A percentile compares a stretch with the other conserved stretches of the same genome.
Evolutionary conservation across 768 basidiomycete genomes (phyloP).

Genomic region (Lentinula sp.): DNA sequence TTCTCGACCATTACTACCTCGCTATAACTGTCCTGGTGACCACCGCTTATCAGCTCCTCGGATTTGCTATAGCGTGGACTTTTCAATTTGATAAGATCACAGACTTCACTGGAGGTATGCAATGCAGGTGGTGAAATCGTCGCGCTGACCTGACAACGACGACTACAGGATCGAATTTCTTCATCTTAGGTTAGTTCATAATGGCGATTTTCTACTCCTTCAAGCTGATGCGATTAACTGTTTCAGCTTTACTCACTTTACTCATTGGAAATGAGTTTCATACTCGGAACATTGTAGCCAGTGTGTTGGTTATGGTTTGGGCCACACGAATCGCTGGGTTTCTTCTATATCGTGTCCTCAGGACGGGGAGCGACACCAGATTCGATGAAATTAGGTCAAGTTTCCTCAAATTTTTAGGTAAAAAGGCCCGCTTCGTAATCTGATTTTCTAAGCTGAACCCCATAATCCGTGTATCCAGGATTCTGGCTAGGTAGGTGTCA

Average conservation of each 20-base stretch:
- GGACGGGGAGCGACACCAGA: constrained; percentile 57
- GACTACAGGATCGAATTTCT: constrained; percentile 57
- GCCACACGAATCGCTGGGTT: constrained; percentile 56
- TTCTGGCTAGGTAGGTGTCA: constrained; percentile 47
- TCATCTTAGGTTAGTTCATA: constrained; percentile 42
- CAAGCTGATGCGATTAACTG: not conserved
- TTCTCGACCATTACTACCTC: constrained; percentile 31
- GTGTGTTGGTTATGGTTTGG: constrained; percentile 64
- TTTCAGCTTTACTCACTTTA: constrained; percentile 54
- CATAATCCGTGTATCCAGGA: constrained; percentile 17
- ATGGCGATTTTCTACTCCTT: not conserved
- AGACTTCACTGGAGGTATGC: constrained; percentile 54
- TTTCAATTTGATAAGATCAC: constrained; percentile 72
- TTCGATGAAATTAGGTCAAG: constrained; percentile 63
- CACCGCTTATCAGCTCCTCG: constrained; percentile 45
- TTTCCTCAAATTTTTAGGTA: constrained; percentile 61
- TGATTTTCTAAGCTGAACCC: not conserved
- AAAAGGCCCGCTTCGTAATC: constrained; percentile 5
- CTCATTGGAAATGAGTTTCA: constrained; percentile 55
- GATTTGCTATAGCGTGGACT: constrained; percentile 64
- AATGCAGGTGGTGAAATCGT: not conserved
- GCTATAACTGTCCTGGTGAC: constrained; percentile 31
- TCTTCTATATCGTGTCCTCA: constrained; percentile 63
- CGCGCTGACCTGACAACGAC: not conserved
- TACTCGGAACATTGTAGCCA: constrained; percentile 51